Conservation (phyloP, 257 asterid genomes). For the Coffea eugenioides region DNA sequence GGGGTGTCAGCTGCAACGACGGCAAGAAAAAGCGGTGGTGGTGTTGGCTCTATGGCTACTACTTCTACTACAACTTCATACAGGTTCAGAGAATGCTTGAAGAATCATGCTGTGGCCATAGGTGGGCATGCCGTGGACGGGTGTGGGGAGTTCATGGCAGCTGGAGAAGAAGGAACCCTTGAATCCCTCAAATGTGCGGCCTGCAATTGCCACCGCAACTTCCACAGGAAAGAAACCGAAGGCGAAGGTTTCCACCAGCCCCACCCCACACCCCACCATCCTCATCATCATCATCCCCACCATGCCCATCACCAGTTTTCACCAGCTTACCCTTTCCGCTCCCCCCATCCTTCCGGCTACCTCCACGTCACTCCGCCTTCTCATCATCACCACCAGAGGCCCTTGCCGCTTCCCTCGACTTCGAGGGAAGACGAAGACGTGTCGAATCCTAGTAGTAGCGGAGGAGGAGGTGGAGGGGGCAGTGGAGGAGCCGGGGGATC, state of each 20-base stretch:
- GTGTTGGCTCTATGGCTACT: not conserved
- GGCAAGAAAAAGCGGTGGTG: conserved; percentile 8
- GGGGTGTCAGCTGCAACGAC: conserved; percentile 12
- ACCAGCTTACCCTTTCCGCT: conserved; percentile 23
- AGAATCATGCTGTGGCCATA: conserved; percentile 73
- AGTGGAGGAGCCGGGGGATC: conserved; percentile 20
- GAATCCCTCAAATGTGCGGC: conserved; percentile 73
- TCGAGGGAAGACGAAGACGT: conserved; percentile 42
- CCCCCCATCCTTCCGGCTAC: conserved; percentile 33
- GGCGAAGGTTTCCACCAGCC: conserved; percentile 26
- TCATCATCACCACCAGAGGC: conserved; percentile 22
- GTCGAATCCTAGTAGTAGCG: conserved; percentile 46
- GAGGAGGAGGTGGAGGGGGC: conserved; percentile 34
- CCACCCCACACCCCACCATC: conserved; percentile 20
- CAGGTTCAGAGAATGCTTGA: conserved; percentile 62
- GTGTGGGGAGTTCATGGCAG: conserved; percentile 74
- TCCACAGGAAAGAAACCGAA: conserved; percentile 63
- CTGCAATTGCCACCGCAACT: conserved; percentile 80
- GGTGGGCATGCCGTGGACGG: conserved; percentile 81
- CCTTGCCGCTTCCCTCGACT: conserved; percentile 31
- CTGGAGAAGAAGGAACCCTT: conserved; percentile 66
- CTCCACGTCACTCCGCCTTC: conserved; percentile 32
- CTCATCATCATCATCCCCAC: conserved; percentile 12
- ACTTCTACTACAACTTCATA: not conserved
- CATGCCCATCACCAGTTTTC: conserved; percentile 27